phyloP scores from a whole-genome alignment of 2,329 filamentous ascomycete genomes.

The Calonectria fujianensis region DNA sequence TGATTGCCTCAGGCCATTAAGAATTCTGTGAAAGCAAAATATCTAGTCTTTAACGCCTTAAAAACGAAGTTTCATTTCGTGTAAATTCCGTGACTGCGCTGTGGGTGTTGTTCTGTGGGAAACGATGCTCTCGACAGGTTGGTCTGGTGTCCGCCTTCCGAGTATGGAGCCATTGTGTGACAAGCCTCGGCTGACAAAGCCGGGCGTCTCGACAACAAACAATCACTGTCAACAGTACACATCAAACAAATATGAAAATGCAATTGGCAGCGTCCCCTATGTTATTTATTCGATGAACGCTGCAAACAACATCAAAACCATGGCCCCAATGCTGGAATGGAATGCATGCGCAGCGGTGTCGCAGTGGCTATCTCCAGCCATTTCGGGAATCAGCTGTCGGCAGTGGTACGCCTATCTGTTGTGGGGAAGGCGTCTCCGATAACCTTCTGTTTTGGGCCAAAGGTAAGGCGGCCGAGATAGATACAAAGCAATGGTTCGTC shows the following conservation, averaged over 20 bases:
- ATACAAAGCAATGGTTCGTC: neutral
- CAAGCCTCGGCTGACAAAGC: constrained; percentile 6
- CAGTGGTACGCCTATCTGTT: constrained; percentile 13
- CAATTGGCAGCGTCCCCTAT: neutral
- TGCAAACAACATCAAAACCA: neutral
- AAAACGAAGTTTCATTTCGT: neutral
- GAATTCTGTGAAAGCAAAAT: neutral
- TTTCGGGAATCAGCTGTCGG: neutral
- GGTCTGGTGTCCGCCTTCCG: neutral
- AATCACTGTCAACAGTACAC: neutral
- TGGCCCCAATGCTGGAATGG: neutral
- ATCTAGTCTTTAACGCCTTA: neutral
- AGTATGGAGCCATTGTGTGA: neutral
- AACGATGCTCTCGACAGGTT: constrained; percentile 6
- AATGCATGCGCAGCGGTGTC: constrained; percentile 10
- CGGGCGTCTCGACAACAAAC: neutral
- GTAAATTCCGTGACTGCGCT: neutral
- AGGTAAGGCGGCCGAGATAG: neutral
- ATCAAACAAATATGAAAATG: neutral
- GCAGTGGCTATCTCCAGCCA: neutral
- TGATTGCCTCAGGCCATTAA: neutral
- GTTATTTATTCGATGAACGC: neutral
- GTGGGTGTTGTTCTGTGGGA: constrained; percentile 2
- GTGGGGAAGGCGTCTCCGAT: constrained; percentile 26
- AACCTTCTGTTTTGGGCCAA: constrained; percentile 32